phyloP scores from a whole-genome alignment of 225 moss, liverwort and hornwort genomes.

The Pleurozium schreberi region DNA sequence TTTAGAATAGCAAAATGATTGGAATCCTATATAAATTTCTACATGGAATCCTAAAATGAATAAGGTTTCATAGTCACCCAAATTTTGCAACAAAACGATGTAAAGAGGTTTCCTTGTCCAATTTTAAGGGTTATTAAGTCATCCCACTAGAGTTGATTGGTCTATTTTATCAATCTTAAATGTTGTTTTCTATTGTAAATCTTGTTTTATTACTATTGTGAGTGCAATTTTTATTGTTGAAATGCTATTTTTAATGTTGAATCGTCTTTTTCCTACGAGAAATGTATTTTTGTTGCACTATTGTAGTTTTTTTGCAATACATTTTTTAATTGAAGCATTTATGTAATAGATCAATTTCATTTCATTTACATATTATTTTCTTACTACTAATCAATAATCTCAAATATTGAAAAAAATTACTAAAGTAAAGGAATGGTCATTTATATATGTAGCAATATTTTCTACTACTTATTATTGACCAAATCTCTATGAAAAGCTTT shows the following conservation, averaged over 20 bases:
- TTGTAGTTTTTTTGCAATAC: not conserved
- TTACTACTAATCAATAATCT: not conserved
- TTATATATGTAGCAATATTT: not conserved
- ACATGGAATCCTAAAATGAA: not conserved
- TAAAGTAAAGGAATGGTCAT: not conserved
- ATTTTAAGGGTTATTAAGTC: not conserved
- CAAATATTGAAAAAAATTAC: not conserved
- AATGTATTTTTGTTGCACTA: not conserved
- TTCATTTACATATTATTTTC: not conserved
- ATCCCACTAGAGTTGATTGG: rapidly evolving
- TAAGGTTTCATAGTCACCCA: not conserved
- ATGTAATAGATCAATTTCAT: not conserved
- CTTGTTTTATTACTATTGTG: not conserved
- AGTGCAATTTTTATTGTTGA: not conserved
- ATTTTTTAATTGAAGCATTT: not conserved
- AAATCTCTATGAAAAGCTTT: not conserved
- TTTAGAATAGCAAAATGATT: not conserved
- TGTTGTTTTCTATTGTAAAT: not conserved
- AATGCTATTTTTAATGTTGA: no score
- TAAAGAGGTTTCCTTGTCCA: rapidly evolving
- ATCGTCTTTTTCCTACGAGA: rapidly evolving
- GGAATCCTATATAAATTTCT: not conserved
- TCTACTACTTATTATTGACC: not conserved
- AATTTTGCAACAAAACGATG: rapidly evolving
- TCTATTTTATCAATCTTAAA: not conserved